These are phyloP conservation scores for Suillus placidus DNA, from an alignment of 768 basidiomycete species.

Conservation along the genomic window DNA sequence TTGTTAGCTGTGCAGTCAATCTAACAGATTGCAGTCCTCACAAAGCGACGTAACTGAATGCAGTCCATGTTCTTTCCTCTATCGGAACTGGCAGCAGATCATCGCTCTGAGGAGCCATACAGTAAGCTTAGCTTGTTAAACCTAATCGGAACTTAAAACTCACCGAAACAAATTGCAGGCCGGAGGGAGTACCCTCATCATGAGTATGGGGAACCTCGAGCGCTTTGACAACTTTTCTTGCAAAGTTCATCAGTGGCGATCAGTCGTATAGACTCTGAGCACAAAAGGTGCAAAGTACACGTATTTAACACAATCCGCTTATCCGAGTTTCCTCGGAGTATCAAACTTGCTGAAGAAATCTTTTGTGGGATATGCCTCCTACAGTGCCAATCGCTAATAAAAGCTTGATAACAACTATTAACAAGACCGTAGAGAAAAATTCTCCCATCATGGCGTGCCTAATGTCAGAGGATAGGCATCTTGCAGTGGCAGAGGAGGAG, in stretches of 20 bases:
- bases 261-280: neutral
- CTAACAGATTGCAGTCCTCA: conserved; percentile 28
- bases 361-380: neutral
- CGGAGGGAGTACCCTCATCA: conserved; percentile 44
- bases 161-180: conserved; percentile 54
- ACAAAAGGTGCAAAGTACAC: neutral
- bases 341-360: neutral
- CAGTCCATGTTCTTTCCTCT: conserved; percentile 60
- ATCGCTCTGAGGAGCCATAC: conserved; percentile 48
- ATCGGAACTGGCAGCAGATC: conserved; percentile 63
- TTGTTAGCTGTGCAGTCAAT: neutral
- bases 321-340: conserved; percentile 1
- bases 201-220: conserved; percentile 55
- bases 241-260: conserved; percentile 15
- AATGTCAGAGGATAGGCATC: neutral
- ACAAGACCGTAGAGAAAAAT: neutral
- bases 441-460: neutral
- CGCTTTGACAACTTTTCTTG: conserved; percentile 19
- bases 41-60: conserved; percentile 63
- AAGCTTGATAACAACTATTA: conserved; percentile 13
- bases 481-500: too few species aligned
- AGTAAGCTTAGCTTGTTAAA: conserved; percentile 7
- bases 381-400: neutral
- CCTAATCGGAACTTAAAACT: conserved; percentile 14
- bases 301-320: conserved; percentile 10